Evolutionary conservation across 352 stramenopile genomes (phyloP).

Genomic region (Phytophthora syringae): DNA sequence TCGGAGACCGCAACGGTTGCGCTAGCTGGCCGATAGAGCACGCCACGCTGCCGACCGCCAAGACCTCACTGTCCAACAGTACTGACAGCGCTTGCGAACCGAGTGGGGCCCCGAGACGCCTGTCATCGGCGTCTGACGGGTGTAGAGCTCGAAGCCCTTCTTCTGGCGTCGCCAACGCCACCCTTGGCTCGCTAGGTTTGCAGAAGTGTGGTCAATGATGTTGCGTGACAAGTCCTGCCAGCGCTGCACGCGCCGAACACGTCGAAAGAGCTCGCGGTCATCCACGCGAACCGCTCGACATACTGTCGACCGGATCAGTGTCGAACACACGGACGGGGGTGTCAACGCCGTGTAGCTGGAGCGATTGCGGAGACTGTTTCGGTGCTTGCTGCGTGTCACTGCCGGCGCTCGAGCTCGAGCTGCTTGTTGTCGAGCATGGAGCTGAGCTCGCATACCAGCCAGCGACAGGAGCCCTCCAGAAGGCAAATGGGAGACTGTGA

Average conservation of each 20-base stretch:
- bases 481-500: conserved; percentile 24
- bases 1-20: conserved; percentile 23
- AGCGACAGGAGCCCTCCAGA: background rate
- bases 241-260: conserved; percentile 28
- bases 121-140: conserved; percentile 25
- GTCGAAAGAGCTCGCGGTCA: conserved; percentile 38
- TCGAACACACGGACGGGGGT: conserved; percentile 1
- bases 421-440: conserved; percentile 14
- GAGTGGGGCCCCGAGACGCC: background rate
- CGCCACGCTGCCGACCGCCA: conserved; percentile 33
- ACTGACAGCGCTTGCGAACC: conserved; percentile 1
- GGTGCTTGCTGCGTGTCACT: conserved; percentile 16
- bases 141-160: conserved; percentile 39
- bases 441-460: conserved; percentile 22
- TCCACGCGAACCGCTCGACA: conserved; percentile 22
- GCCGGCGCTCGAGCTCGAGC: background rate
- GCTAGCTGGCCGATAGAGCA: conserved; percentile 31
- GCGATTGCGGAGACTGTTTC: conserved; percentile 3
- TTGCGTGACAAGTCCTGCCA: conserved; percentile 30
- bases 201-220: conserved; percentile 11
- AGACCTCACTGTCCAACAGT: conserved; percentile 27
- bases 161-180: conserved; percentile 30
- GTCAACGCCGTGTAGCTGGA: conserved; percentile 11
- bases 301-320: conserved; percentile 1
- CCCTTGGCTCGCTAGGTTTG: conserved; percentile 13